A percentile compares a stretch with the other conserved stretches of the same genome.
These are phyloP conservation scores for Epichloe sp. DNA, from an alignment of 2,329 filamentous ascomycete species.

Conservation along the genomic window DNA sequence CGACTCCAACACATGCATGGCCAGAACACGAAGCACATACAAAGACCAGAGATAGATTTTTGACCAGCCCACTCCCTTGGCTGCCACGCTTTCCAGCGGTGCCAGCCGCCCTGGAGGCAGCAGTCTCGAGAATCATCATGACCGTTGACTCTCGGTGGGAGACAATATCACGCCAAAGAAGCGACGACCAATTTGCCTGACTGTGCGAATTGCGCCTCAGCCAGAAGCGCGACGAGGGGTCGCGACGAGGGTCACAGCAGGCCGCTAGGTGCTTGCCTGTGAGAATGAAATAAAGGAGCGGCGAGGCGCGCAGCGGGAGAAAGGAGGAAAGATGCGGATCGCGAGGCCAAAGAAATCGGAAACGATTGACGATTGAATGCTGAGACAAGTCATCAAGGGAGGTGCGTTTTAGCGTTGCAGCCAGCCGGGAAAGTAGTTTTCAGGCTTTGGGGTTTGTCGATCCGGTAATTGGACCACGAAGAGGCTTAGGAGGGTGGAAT, in stretches of 20 bases:
- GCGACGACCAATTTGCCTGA: neutral
- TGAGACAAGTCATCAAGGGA: neutral
- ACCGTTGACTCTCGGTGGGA: neutral
- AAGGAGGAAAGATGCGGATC: neutral
- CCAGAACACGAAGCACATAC: slow-evolving; percentile 4
- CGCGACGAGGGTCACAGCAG: neutral
- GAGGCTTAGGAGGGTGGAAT: neutral
- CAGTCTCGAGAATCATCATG: slow-evolving; percentile 12
- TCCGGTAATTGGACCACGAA: neutral
- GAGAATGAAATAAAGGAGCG: slow-evolving; percentile 1
- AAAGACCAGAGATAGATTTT: slow-evolving; percentile 12
- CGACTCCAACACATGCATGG: neutral
- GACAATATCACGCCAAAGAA: neutral
- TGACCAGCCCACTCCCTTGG: slow-evolving; percentile 8
- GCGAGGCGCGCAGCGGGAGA: neutral
- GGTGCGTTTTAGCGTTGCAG: neutral
- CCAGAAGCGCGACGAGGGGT: neutral
- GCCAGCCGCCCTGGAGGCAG: slow-evolving; percentile 6
- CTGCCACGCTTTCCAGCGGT: slow-evolving; percentile 1
- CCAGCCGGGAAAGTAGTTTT: neutral
- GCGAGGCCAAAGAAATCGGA: neutral
- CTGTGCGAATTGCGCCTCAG: neutral
- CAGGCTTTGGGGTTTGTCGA: neutral
- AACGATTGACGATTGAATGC: neutral
- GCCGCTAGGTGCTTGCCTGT: neutral